A percentile compares a stretch with the other conserved stretches of the same genome.
Conservation (phyloP, 306 rosid genomes). For the Lathyrus aphaca region DNA sequence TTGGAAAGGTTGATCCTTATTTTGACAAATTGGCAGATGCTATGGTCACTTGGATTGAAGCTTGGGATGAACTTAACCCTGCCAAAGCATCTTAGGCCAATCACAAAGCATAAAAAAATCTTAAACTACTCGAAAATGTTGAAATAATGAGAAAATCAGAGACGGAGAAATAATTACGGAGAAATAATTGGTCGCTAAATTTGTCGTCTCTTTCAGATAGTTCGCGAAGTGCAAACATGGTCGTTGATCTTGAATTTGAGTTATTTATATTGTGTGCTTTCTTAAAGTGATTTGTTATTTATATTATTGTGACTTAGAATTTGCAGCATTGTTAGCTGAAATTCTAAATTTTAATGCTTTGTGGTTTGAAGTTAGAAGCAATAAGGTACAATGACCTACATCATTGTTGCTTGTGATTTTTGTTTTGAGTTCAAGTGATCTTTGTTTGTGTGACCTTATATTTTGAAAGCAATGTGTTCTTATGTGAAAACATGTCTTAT, state of each 20-base stretch:
- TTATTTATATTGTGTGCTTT: constrained; percentile 16
- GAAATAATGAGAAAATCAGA: background rate
- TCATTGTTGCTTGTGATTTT: constrained; percentile 37
- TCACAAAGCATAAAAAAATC: background rate
- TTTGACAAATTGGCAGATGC: constrained; percentile 70
- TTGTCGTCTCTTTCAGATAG: background rate
- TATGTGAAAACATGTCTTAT: constrained; percentile 21
- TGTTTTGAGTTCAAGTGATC: constrained; percentile 26
- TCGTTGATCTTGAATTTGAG: constrained; percentile 2
- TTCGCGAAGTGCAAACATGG: background rate
- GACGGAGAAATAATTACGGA: too few relatives aligned
- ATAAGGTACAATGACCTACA: constrained; percentile 42
- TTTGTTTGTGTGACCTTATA: constrained; percentile 4
- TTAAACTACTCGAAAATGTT: background rate
- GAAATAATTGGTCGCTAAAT: background rate
- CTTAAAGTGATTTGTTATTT: constrained; percentile 5
- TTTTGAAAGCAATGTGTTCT: constrained; percentile 28
- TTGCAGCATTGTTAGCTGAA: constrained; percentile 48
- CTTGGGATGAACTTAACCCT: constrained; percentile 80
- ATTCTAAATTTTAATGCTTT: constrained; percentile 21
- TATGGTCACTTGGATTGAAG: constrained; percentile 80
- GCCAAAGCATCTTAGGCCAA: constrained; percentile 9
- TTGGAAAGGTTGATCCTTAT: constrained; percentile 78
- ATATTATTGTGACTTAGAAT: background rate
- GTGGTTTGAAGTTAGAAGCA: constrained; percentile 40